A percentile compares a stretch with the other conserved stretches of the same genome.
Evolutionary conservation across 331 rosid genomes (phyloP).

Genomic region (Stylosanthes scabra): DNA sequence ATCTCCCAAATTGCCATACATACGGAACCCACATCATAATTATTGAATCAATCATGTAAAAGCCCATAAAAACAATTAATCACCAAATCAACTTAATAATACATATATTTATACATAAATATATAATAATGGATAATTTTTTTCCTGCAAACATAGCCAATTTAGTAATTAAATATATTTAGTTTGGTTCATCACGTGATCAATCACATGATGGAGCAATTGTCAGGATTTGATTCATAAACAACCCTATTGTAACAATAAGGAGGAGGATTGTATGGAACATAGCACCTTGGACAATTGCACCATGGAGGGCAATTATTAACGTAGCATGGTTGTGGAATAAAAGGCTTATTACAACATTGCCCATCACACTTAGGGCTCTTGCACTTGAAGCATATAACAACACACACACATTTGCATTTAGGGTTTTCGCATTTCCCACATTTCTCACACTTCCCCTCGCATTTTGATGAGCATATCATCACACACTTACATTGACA

Average conservation of each 20-base stretch:
- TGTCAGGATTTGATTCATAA: slow-evolving; percentile 24
- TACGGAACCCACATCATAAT: too few species aligned
- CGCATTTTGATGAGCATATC: background rate
- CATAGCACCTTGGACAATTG: slow-evolving; percentile 31
- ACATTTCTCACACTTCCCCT: background rate
- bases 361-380: background rate
- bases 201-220: slow-evolving; percentile 43
- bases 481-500: background rate
- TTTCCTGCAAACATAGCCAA: too few species aligned
- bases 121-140: too few species aligned
- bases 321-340: background rate
- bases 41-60: too few species aligned
- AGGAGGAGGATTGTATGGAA: slow-evolving; percentile 3
- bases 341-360: background rate
- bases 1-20: too few species aligned
- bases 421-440: background rate
- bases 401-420: slow-evolving; percentile 5
- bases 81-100: too few species aligned
- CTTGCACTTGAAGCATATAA: background rate
- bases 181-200: too few species aligned
- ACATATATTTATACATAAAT: too few species aligned
- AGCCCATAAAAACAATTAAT: too few species aligned
- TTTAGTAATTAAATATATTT: too few species aligned
- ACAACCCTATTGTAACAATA: background rate
- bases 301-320: slow-evolving; percentile 35